phyloP scores from a whole-genome alignment of 495 filamentous ascomycete genomes.

The Trichoderma virens region DNA sequence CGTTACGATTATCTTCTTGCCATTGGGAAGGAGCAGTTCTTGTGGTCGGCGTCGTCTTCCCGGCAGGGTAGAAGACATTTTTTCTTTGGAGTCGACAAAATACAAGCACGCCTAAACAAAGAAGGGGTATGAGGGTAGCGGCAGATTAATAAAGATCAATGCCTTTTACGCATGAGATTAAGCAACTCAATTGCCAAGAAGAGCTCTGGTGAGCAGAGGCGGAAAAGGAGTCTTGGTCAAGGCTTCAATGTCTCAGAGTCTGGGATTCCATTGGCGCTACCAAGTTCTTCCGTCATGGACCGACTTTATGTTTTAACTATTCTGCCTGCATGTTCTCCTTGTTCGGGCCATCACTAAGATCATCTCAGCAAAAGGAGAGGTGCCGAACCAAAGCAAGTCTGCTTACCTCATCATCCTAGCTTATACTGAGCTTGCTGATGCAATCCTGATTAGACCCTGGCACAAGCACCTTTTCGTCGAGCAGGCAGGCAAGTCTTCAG shows the following conservation, averaged over 20 bases:
- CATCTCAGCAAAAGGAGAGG: background rate
- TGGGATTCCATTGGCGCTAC: background rate
- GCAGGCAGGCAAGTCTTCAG: background rate
- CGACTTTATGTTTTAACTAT: too few relatives aligned
- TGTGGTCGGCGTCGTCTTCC: slow-evolving; percentile 26
- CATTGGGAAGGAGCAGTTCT: slow-evolving; percentile 46
- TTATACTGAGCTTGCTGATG: background rate
- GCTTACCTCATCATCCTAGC: background rate
- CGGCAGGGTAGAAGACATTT: background rate
- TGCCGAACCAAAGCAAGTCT: background rate
- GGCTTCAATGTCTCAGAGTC: background rate
- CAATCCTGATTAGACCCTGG: background rate
- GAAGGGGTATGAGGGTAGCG: background rate
- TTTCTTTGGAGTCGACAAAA: background rate
- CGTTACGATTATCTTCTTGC: slow-evolving; percentile 47
- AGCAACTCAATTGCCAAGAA: background rate
- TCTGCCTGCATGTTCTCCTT: too few relatives aligned
- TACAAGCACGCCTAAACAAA: background rate
- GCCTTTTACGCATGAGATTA: background rate
- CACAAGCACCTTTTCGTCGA: too few relatives aligned
- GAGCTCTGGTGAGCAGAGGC: background rate
- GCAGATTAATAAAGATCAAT: background rate
- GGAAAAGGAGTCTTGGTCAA: background rate
- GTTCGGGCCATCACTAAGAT: background rate
- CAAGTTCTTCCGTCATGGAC: background rate